Conservation (phyloP, 345 rosid genomes). For the Ceriops zippeliana region DNA sequence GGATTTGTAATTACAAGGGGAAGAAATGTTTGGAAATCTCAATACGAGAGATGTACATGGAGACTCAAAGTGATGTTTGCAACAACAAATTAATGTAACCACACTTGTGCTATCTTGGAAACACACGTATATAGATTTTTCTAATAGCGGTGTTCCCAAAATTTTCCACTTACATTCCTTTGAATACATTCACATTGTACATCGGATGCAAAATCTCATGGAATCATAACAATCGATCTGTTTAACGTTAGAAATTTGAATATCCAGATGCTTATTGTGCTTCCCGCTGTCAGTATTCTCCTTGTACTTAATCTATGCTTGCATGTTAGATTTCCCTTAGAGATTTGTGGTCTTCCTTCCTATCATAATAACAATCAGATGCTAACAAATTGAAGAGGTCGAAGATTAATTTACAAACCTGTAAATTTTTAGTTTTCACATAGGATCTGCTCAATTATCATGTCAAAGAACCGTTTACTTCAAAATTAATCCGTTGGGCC, state of each 20-base stretch:
- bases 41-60: slow-evolving; percentile 29
- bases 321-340: slow-evolving; percentile 23
- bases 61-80: slow-evolving; percentile 30
- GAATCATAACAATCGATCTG: not conserved
- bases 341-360: slow-evolving; percentile 16
- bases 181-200: not conserved
- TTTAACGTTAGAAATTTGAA: slow-evolving; percentile 8
- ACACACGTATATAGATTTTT: slow-evolving; percentile 1
- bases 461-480: too few relatives aligned
- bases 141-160: too few relatives aligned
- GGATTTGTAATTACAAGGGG: slow-evolving; percentile 34
- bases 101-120: slow-evolving; percentile 54
- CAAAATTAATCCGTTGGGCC: too few relatives aligned
- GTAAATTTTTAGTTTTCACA: too few relatives aligned
- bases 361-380: not conserved
- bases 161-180: not conserved
- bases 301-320: slow-evolving; percentile 28
- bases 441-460: too few relatives aligned
- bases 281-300: slow-evolving; percentile 33
- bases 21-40: slow-evolving; percentile 36
- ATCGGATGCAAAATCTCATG: slow-evolving; percentile 7
- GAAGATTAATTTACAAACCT: too few relatives aligned
- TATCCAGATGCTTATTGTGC: slow-evolving; percentile 36
- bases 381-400: too few relatives aligned
- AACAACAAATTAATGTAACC: not conserved